Percentiles rank a stretch among this genome's conserved stretches.
Conservation (phyloP, 1,284 basidiomycete genomes). For the Ganoderma sinense region DNA sequence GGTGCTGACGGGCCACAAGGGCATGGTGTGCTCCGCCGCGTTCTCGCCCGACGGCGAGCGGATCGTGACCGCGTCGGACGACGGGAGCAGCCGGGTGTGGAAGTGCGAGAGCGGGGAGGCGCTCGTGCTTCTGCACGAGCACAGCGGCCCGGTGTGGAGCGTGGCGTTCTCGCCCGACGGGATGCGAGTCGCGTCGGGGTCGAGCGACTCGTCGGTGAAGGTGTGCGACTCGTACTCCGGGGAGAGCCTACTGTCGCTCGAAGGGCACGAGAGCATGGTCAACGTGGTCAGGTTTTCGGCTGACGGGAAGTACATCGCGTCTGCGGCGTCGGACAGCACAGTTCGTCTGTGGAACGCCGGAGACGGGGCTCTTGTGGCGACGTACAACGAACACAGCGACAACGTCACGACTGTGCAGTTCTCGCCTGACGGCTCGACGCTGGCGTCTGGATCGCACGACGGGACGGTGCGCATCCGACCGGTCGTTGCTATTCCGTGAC, state of each 20-base stretch:
- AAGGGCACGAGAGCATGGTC: conserved; percentile 25
- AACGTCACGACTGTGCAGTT: conserved; percentile 22
- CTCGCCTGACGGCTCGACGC: conserved; percentile 1
- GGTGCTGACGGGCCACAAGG: conserved; percentile 25
- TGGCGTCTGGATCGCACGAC: conserved; percentile 10
- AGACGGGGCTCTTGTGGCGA: background rate
- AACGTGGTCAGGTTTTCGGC: conserved; percentile 32
- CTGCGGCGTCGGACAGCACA: conserved; percentile 30
- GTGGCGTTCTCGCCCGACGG: conserved; percentile 28
- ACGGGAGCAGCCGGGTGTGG: conserved; percentile 28
- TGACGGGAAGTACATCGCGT: conserved; percentile 29
- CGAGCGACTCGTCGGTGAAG: conserved; percentile 23
- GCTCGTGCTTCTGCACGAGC: conserved; percentile 10
- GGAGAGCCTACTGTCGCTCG: conserved; percentile 26
- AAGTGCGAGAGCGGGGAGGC: conserved; percentile 17
- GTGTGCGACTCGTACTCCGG: conserved; percentile 28
- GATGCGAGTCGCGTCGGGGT: conserved; percentile 24
- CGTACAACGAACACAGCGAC: conserved; percentile 19
- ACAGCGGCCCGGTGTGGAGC: conserved; percentile 8
- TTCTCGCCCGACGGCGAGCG: conserved; percentile 35
- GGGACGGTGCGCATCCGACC: conserved; percentile 2
- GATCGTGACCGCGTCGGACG: conserved; percentile 33
- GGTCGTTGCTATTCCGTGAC: background rate
- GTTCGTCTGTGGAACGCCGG: background rate
- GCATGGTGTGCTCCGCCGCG: conserved; percentile 29